A percentile compares a stretch with the other conserved stretches of the same genome.
phyloP scores from a whole-genome alignment of 176 grass and related monocot species.

The Eleusine indica region DNA sequence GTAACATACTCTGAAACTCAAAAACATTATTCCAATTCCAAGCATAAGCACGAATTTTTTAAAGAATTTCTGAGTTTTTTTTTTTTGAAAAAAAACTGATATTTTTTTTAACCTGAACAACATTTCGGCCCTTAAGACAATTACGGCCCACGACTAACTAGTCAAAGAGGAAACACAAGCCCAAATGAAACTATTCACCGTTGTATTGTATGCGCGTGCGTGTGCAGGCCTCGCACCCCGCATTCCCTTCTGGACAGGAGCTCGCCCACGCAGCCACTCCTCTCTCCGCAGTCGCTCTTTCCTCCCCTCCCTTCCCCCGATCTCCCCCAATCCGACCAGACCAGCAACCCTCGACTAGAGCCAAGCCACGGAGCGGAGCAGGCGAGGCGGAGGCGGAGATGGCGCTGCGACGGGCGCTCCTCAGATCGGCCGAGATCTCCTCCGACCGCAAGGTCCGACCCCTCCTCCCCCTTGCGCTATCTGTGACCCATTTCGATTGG shows the following conservation, averaged over 20 bases:
- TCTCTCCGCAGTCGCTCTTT: too few relatives aligned
- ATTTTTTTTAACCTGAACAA: too few relatives aligned
- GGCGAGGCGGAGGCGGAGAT: conserved; percentile 39
- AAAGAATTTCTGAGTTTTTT: too few relatives aligned
- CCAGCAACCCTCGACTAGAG: conserved; percentile 23
- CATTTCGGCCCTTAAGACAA: too few relatives aligned
- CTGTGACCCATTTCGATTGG: neutral
- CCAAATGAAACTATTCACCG: neutral
- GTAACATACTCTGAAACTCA: too few relatives aligned
- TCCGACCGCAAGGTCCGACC: conserved; percentile 46
- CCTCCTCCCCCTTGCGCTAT: neutral
- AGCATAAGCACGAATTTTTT: too few relatives aligned
- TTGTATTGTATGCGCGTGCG: neutral
- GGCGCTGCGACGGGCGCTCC: conserved; percentile 60
- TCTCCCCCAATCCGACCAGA: conserved; percentile 34
- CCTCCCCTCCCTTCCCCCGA: neutral
- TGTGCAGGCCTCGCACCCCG: conserved; percentile 13
- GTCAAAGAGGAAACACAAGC: neutral
- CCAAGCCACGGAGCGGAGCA: neutral
- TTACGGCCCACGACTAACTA: too few relatives aligned
- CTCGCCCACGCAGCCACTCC: conserved; percentile 6
- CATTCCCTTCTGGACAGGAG: too few relatives aligned
- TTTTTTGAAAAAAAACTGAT: too few relatives aligned
- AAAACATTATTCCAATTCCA: too few relatives aligned
- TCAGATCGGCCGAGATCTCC: conserved; percentile 58